Evolutionary conservation across 2,329 filamentous ascomycete species (phyloP), one percentile per base, ranked within the genome.

Genomic region (Elsinoe perseae): DNA sequence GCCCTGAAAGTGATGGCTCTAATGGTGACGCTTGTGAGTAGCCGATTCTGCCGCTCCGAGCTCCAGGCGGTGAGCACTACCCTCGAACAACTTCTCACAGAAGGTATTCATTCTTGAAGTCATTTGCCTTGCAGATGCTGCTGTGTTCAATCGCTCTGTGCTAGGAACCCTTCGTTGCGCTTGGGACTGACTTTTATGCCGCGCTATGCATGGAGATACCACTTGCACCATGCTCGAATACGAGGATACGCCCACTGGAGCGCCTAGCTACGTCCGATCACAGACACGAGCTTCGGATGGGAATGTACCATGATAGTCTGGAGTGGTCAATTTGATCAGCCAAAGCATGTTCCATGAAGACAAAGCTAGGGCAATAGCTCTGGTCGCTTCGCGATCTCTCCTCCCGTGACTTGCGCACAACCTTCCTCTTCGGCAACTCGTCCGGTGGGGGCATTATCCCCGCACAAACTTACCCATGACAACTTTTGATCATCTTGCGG

Each of bases 361-460:
- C 27, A 9, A 16, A 34, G 16, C 25, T 50, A 30, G 27, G 14
- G 14, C 10, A 20, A 27, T 18, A 30, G 9, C 14, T 30, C 16
- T 50, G 8, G 44, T 43, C 44, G 21, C 27, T 34, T 50, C 25
- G 28, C 25, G 27, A 8, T 25, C 44, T 30, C 18, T 50, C 18
- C 44, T 16, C 27, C 44, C 18, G 25, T 30, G 48, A 52, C 5
- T 20, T 9, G 30, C 48, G 16, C n/a, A 23, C 14, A 38, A 36
- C 48, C 48, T 52, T 52, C 48, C 48, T 38, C n/a, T 52, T 52
- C 48, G 28, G 48, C 30, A 32, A 8, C n/a, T 30, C 14, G 14
- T 43, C 52, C 52, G 52, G 52, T 43, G 52, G 52, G 52, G 52
- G 52, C 25, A 28, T 10, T 52, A 43, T 43, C 20, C 32, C 52